Evolutionary conservation across 495 filamentous ascomycete species (phyloP).

Genomic region (Annulohypoxylon nitens): DNA sequence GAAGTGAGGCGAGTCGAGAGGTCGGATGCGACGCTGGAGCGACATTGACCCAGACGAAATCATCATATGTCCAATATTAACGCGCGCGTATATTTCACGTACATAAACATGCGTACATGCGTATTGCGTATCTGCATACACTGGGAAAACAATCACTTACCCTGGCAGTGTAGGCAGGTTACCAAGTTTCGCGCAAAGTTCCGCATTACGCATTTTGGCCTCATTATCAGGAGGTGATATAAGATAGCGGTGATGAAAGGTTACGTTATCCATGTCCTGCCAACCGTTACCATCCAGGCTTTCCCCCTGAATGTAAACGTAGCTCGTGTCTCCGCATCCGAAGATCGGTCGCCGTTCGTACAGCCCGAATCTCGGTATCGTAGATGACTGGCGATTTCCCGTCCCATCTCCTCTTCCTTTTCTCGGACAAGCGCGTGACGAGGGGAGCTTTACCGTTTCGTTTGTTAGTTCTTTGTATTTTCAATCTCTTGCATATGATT

Average conservation of each 20-base stretch:
- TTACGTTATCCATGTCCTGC: neutral
- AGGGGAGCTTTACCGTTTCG: neutral
- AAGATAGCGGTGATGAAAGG: neutral
- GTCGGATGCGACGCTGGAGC: slow-evolving; percentile 5
- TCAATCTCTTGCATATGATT: slow-evolving; percentile 1
- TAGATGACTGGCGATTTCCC: neutral
- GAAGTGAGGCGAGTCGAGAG: slow-evolving; percentile 1
- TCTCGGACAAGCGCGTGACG: slow-evolving; percentile 2
- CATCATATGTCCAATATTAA: neutral
- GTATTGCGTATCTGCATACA: neutral
- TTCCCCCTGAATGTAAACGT: neutral
- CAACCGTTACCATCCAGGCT: neutral
- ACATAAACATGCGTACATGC: neutral
- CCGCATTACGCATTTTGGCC: neutral
- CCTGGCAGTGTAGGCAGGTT: neutral
- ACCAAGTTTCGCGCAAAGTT: slow-evolving; percentile 1
- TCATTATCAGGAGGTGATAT: neutral
- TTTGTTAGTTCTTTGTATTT: slow-evolving; percentile 8
- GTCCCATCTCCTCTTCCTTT: neutral
- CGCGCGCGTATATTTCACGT: slow-evolving; percentile 3
- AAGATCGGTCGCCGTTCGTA: slow-evolving; percentile 17
- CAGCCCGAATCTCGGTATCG: slow-evolving; percentile 34
- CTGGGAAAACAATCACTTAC: neutral
- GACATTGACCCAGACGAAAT: neutral
- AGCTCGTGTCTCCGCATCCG: slow-evolving; percentile 20